phyloP scores from a whole-genome alignment of 2,329 filamentous ascomycete species.

The Fusarium lateritium region DNA sequence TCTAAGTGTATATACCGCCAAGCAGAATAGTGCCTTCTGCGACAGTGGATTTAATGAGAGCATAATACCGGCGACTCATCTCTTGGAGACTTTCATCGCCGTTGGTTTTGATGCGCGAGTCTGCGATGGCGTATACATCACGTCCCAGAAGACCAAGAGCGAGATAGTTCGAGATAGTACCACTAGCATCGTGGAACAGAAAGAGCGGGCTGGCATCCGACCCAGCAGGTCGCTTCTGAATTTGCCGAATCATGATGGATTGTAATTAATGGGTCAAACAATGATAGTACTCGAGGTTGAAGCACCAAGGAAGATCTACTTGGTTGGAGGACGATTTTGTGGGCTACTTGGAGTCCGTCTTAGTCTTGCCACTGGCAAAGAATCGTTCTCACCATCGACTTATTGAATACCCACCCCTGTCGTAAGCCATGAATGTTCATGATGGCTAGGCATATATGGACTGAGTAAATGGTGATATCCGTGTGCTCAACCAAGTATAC shows the following conservation, averaged over 20 bases:
- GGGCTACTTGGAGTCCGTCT: background rate
- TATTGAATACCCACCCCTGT: background rate
- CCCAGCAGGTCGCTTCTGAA: constrained; percentile 14
- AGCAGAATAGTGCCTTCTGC: constrained; percentile 13
- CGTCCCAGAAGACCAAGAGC: constrained; percentile 12
- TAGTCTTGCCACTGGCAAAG: too few species aligned
- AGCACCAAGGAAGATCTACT: constrained; percentile 1
- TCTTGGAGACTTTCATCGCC: constrained; percentile 7
- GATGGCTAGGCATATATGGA: background rate
- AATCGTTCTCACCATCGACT: background rate
- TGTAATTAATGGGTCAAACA: background rate
- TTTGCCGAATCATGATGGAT: constrained; percentile 6
- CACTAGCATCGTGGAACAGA: constrained; percentile 10
- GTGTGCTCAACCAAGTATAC: background rate
- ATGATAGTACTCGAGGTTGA: background rate
- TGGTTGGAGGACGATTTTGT: constrained; percentile 2
- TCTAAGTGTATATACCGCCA: constrained; percentile 9
- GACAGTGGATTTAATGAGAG: constrained; percentile 12
- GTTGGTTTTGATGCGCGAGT: constrained; percentile 6
- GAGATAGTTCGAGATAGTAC: constrained; percentile 14
- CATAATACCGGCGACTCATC: constrained; percentile 11
- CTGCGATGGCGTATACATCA: constrained; percentile 12
- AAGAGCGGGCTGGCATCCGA: constrained; percentile 6
- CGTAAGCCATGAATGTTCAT: background rate
- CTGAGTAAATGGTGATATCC: constrained; percentile 1